Base-by-base conservation (phyloP, 768 basidiomycete species). In the Mycena filopes region DNA sequence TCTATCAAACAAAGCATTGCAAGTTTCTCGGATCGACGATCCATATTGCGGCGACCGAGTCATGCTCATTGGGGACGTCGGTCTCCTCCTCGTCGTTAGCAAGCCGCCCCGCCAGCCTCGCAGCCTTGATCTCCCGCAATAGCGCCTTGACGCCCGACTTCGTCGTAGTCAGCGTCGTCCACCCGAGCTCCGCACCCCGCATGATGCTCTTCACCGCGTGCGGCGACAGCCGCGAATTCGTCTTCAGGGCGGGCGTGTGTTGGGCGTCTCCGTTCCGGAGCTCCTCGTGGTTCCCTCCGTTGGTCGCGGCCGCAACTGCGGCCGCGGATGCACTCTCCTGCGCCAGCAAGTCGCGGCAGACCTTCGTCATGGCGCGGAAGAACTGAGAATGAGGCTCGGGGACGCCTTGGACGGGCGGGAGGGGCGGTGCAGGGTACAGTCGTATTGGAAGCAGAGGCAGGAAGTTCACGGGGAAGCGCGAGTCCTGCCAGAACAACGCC, bases 131-230 rank as follows among this genome's bases (percentile, higher is more conserved):
- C 74, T 91, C 90, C 65, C 87, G 81, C 62, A 95, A 66, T 23
- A 96, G 81, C 28, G 89, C 88, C 72, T 85, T 89, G 29, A 95
- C 87, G 69, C 94, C 93, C 36, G 89, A 85, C 69, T 87, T 83
- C 70, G 96, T 96, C 7, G 93, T 93, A 2, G 94, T 96, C 54
- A 96, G 78, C 13, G 92, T 93, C 63, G 95, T 96, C 91, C 92
- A 90, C 0, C 89, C 88, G 33, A 85, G 77, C 48, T 79, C 79
- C 0, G 90, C 86, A 13, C 94, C 95, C 71, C 86, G 86, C 29
- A 89, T 77, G 80, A 95, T 80, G 61, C 90, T 93, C 62, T 87
- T 83, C 7, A 93, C 85, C 0, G 95, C 95, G 73, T 95, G 94
- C 10, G 84, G 84, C 0, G 94, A 94, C 26, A 93, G 78, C 23